These are phyloP conservation scores for Aspergillus mulundensis DNA, from an alignment of 495 filamentous ascomycete species.

Conservation along the genomic window DNA sequence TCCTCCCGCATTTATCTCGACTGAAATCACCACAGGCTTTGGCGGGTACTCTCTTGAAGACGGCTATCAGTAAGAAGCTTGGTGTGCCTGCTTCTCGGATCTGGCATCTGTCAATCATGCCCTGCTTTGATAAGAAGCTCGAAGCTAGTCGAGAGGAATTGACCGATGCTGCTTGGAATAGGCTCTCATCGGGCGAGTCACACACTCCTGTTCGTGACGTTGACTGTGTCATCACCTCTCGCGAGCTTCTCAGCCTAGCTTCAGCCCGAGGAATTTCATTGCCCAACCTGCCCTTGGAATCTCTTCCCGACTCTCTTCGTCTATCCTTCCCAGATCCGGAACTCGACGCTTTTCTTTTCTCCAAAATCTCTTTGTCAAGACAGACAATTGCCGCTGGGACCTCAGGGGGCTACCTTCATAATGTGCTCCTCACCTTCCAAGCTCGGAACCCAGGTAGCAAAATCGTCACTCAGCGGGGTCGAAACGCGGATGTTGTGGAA, in stretches of 20 bases:
- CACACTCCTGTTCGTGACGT: conserved; percentile 72
- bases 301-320: conserved; percentile 32
- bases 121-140: conserved; percentile 98
- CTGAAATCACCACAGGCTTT: conserved; percentile 94
- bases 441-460: conserved; percentile 62
- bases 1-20: conserved; percentile 84
- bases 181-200: conserved; percentile 18
- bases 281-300: conserved; percentile 57
- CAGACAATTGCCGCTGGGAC: conserved; percentile 56
- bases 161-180: conserved; percentile 71
- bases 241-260: conserved; percentile 85
- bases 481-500: conserved; percentile 87
- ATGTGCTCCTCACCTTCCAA: conserved; percentile 70
- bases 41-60: conserved; percentile 84
- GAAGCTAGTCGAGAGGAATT: conserved; percentile 92
- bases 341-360: conserved; percentile 69
- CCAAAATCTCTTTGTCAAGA: conserved; percentile 16
- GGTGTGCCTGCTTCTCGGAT: conserved; percentile 73
- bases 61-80: conserved; percentile 64
- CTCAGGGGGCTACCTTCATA: conserved; percentile 83
- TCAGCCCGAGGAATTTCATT: conserved; percentile 72
- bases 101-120: conserved; percentile 95
- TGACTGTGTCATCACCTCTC: conserved; percentile 94
- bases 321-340: conserved; percentile 63
- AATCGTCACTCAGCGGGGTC: conserved; percentile 66